phyloP scores from a whole-genome alignment of 2,329 filamentous ascomycete species.

The Pseudogymnoascus sp. region DNA sequence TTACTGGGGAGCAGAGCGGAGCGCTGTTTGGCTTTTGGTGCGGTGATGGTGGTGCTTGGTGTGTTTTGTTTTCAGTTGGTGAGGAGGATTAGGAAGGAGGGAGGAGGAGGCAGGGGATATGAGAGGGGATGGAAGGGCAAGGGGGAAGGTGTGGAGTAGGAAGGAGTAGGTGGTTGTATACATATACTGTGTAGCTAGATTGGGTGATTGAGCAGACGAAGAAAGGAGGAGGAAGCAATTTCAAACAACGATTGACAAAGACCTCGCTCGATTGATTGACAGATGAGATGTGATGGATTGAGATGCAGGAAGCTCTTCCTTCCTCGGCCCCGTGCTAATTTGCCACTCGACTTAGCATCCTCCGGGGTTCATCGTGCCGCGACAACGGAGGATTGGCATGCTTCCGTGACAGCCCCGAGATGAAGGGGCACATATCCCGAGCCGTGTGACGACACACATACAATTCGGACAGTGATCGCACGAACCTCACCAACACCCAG shows the following conservation, averaged over 20 bases:
- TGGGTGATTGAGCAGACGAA: background rate
- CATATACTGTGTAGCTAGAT: constrained; percentile 10
- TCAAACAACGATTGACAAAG: constrained; percentile 6
- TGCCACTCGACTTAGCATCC: background rate
- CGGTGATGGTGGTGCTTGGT: constrained; percentile 8
- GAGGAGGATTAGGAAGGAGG: constrained; percentile 8
- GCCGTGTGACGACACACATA: background rate
- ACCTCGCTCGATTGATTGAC: background rate
- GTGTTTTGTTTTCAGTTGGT: constrained; percentile 3
- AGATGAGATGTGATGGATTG: constrained; percentile 2
- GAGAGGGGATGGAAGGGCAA: background rate
- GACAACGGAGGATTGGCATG: background rate
- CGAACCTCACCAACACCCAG: background rate
- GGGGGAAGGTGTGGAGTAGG: background rate
- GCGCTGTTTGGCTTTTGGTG: constrained; percentile 5
- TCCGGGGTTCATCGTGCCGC: background rate
- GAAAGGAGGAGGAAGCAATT: background rate
- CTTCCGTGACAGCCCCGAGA: background rate
- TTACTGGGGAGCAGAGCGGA: constrained; percentile 6
- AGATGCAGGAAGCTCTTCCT: background rate
- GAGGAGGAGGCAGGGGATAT: background rate
- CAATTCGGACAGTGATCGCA: background rate
- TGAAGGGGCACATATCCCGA: background rate
- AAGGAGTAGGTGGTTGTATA: background rate
- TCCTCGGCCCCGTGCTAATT: constrained; percentile 8